Evolutionary conservation across 2,329 filamentous ascomycete genomes (phyloP).

Genomic region (Lojkania enalia): DNA sequence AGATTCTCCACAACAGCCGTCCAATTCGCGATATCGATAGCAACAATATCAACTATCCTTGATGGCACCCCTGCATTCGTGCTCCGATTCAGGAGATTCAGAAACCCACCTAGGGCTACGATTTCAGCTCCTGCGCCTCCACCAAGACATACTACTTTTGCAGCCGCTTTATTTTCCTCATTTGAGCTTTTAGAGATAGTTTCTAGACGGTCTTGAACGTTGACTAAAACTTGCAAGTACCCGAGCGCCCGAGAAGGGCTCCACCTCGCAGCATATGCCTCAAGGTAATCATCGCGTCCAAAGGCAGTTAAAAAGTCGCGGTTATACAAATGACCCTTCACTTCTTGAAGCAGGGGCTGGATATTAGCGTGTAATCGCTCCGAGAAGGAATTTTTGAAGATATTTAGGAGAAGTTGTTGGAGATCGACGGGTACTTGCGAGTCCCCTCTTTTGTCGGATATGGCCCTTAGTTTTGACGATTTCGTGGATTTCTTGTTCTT

Average conservation of each 20-base stretch:
- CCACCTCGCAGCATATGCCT: slow-evolving; percentile 88
- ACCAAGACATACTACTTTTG: slow-evolving; percentile 60
- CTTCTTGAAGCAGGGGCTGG: slow-evolving; percentile 67
- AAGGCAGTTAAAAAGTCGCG: slow-evolving; percentile 85
- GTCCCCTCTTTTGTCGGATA: slow-evolving; percentile 4
- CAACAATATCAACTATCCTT: slow-evolving; percentile 53
- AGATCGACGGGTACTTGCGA: slow-evolving; percentile 52
- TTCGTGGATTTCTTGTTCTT: slow-evolving; percentile 7
- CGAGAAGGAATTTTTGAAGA: slow-evolving; percentile 69
- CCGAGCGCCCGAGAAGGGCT: slow-evolving; percentile 83
- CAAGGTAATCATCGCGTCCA: slow-evolving; percentile 68
- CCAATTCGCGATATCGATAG: slow-evolving; percentile 88
- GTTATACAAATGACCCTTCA: slow-evolving; percentile 84
- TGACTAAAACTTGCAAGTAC: slow-evolving; percentile 66
- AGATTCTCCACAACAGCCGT: slow-evolving; percentile 63
- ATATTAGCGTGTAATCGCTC: slow-evolving; percentile 50
- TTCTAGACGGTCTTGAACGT: slow-evolving; percentile 33
- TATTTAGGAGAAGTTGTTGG: slow-evolving; percentile 72
- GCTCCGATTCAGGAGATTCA: slow-evolving; percentile 41
- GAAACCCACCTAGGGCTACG: slow-evolving; percentile 61
- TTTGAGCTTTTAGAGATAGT: background rate
- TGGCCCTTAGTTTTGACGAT: slow-evolving; percentile 1
- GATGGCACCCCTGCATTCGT: slow-evolving; percentile 3
- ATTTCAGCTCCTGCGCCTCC: slow-evolving; percentile 70
- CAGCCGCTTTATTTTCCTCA: background rate